These are phyloP conservation scores for Globisporangium cederbergense DNA, from an alignment of 352 stramenopile species.

Conservation along the genomic window DNA sequence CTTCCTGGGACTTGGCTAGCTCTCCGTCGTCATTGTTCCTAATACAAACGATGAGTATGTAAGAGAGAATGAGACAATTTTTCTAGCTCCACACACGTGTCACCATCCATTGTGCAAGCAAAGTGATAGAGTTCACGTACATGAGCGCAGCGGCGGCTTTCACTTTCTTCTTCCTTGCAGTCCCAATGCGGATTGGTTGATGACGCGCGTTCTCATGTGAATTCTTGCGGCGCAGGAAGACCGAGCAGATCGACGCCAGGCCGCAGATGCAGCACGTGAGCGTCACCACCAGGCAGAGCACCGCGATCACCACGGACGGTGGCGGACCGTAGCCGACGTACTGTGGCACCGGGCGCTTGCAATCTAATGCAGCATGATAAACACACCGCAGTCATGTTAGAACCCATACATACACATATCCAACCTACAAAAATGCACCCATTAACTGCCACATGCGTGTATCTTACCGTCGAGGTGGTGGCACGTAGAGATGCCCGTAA, in stretches of 20 bases:
- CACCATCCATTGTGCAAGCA: background rate
- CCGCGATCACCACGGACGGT: constrained; percentile 76
- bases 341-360: constrained; percentile 65
- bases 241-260: constrained; percentile 71
- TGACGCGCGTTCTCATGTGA: background rate
- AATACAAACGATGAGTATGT: background rate
- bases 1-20: constrained; percentile 30
- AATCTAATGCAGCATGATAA: constrained; percentile 39
- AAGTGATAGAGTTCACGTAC: constrained; percentile 13
- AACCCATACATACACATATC: background rate
- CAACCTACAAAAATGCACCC: background rate
- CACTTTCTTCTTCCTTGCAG: constrained; percentile 27
- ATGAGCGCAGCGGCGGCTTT: constrained; percentile 10
- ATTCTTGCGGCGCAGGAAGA: constrained; percentile 45
- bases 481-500: constrained; percentile 70
- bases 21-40: constrained; percentile 34
- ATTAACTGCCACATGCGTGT: background rate
- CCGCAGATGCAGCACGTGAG: constrained; percentile 81
- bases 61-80: background rate
- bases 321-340: constrained; percentile 80
- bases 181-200: background rate
- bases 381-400: background rate
- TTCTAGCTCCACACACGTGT: background rate
- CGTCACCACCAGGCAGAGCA: constrained; percentile 78
- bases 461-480: constrained; percentile 73